phyloP scores from a whole-genome alignment of 495 filamentous ascomycete genomes.

The Daldinia childiae region DNA sequence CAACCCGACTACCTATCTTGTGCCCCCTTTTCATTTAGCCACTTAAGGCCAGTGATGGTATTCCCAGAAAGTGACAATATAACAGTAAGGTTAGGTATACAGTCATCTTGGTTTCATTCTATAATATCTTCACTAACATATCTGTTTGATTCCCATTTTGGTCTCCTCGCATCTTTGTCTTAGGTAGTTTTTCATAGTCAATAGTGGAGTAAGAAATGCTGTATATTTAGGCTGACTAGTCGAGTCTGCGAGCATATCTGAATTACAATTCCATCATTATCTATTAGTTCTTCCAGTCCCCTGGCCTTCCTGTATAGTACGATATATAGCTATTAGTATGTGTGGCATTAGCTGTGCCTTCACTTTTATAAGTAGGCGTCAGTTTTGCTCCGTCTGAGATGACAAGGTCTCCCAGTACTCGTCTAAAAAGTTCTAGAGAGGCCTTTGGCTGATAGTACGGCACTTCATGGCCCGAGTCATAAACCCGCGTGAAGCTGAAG shows the following conservation, averaged over 20 bases:
- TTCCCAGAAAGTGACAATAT: no score
- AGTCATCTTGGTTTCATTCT: no score
- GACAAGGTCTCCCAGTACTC: slow-evolving; percentile 42
- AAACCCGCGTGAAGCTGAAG: slow-evolving; percentile 69
- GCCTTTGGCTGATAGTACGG: slow-evolving; percentile 55
- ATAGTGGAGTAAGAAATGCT: not conserved
- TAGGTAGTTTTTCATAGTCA: no score
- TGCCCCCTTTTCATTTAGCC: no score
- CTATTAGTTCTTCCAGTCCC: slow-evolving; percentile 34
- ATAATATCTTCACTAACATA: no score
- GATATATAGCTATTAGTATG: slow-evolving; percentile 61
- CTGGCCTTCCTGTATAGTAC: slow-evolving; percentile 42
- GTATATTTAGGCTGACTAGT: not conserved
- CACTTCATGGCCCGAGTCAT: slow-evolving; percentile 41
- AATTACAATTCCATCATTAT: not conserved
- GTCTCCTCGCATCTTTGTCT: not conserved
- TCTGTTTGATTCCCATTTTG: not conserved
- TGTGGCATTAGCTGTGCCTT: slow-evolving; percentile 61
- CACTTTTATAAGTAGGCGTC: slow-evolving; percentile 55
- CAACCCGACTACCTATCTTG: no score
- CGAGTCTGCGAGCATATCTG: not conserved
- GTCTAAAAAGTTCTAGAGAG: slow-evolving; percentile 49
- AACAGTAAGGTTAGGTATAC: no score
- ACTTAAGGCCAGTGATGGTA: no score
- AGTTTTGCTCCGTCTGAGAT: slow-evolving; percentile 46